Evolutionary conservation across 805 yeast genomes (phyloP).

Genomic region (Nakazawaea populi): DNA sequence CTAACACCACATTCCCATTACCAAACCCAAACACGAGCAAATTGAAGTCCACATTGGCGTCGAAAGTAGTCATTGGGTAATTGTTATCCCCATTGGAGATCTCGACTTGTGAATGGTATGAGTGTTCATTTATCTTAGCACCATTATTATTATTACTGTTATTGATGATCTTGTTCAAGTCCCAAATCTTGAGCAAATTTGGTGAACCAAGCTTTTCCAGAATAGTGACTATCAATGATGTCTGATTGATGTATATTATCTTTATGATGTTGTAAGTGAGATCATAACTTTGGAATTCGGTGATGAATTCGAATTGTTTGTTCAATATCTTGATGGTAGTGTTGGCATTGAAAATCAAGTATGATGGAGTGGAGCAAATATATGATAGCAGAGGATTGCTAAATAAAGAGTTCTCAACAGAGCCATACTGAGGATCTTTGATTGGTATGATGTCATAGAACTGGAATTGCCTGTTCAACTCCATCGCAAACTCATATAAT

Average conservation of each 20-base stretch:
- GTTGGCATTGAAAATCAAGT: slow-evolving; percentile 55
- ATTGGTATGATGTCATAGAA: slow-evolving; percentile 82
- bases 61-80: slow-evolving; percentile 69
- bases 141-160: slow-evolving; percentile 17
- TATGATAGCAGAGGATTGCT: slow-evolving; percentile 74
- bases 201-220: slow-evolving; percentile 76
- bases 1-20: slow-evolving; percentile 74
- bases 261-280: slow-evolving; percentile 58
- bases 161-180: slow-evolving; percentile 43
- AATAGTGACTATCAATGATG: slow-evolving; percentile 58
- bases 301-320: slow-evolving; percentile 36
- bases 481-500: neutral
- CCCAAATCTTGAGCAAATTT: slow-evolving; percentile 66
- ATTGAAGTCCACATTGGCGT: slow-evolving; percentile 47
- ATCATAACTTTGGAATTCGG: slow-evolving; percentile 60
- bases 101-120: slow-evolving; percentile 54
- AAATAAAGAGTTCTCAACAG: slow-evolving; percentile 52
- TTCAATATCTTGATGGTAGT: slow-evolving; percentile 54
- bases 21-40: slow-evolving; percentile 74
- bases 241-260: slow-evolving; percentile 39
- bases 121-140: slow-evolving; percentile 18
- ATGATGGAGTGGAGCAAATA: slow-evolving; percentile 49
- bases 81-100: slow-evolving; percentile 71
- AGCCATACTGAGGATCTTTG: slow-evolving; percentile 69
- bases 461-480: slow-evolving; percentile 56